Percentiles rank a stretch among this genome's conserved stretches.
Evolutionary conservation across 805 yeast species (phyloP).

Genomic region (Candida hispaniensis): DNA sequence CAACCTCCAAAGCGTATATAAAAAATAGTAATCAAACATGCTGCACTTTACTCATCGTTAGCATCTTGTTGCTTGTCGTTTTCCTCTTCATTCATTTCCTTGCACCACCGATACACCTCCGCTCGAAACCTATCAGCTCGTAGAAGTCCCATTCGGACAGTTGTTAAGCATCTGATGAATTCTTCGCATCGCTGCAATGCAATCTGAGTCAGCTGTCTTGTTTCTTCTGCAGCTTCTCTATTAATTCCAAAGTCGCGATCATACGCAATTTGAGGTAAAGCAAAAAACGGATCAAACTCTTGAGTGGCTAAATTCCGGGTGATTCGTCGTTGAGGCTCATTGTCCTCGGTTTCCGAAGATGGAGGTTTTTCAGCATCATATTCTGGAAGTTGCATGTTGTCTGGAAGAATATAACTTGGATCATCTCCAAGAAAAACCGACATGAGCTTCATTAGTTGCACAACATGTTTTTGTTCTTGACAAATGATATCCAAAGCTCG

Average conservation of each 20-base stretch:
- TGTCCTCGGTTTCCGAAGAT: slow-evolving; percentile 4
- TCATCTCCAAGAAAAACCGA: slow-evolving; percentile 83
- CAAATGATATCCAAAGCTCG: slow-evolving; percentile 72
- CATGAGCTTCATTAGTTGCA: slow-evolving; percentile 57
- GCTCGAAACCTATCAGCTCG: slow-evolving; percentile 67
- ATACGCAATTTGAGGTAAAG: slow-evolving; percentile 40
- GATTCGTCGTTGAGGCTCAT: slow-evolving; percentile 20
- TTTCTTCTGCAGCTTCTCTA: slow-evolving; percentile 51
- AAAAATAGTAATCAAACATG: slow-evolving; percentile 2
- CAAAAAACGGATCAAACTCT: slow-evolving; percentile 54
- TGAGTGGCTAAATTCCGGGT: slow-evolving; percentile 26
- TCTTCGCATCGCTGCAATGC: slow-evolving; percentile 78
- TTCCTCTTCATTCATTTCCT: slow-evolving; percentile 63
- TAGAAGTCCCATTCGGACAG: slow-evolving; percentile 61
- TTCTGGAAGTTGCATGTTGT: slow-evolving; percentile 51
- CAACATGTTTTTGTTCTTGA: slow-evolving; percentile 69
- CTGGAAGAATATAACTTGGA: slow-evolving; percentile 54
- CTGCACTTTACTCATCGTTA: slow-evolving; percentile 19
- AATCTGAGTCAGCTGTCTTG: slow-evolving; percentile 65
- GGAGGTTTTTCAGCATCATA: slow-evolving; percentile 39
- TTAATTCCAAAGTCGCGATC: slow-evolving; percentile 44
- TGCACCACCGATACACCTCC: slow-evolving; percentile 70
- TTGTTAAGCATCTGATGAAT: slow-evolving; percentile 67
- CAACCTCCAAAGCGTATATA: too few species aligned
- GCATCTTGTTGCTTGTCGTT: slow-evolving; percentile 33